These are phyloP conservation scores for Botrytis byssoidea DNA, from an alignment of 2,329 filamentous ascomycete genomes.

Conservation along the genomic window DNA sequence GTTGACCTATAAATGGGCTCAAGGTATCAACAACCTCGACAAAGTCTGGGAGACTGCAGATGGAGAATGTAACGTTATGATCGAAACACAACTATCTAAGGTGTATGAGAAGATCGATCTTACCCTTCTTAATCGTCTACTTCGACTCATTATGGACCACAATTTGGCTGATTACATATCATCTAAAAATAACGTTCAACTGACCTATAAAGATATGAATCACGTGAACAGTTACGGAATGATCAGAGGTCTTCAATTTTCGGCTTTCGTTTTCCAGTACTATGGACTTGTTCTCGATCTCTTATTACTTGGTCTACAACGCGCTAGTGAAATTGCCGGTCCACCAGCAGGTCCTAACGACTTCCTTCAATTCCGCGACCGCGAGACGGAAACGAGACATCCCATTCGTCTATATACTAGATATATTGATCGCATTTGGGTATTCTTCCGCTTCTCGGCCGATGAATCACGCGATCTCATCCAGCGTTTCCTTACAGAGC, in stretches of 20 bases:
- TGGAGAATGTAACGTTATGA: constrained; percentile 97
- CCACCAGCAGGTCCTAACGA: constrained; percentile 93
- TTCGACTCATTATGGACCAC: constrained; percentile 98
- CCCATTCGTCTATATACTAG: constrained; percentile 96
- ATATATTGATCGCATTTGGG: constrained; percentile 98
- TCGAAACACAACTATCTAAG: constrained; percentile 97
- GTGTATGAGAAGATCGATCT: constrained; percentile 99
- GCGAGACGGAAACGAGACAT: constrained; percentile 86
- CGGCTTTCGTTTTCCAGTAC: constrained; percentile 98
- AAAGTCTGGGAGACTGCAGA: constrained; percentile 93
- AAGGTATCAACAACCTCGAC: constrained; percentile 97
- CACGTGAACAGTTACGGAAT: constrained; percentile 98
- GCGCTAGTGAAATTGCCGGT: constrained; percentile 96
- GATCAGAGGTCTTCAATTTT: constrained; percentile 97
- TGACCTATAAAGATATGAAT: constrained; percentile 99
- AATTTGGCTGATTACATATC: constrained; percentile 99
- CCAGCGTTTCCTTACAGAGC: constrained; percentile 95
- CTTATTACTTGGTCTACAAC: constrained; percentile 84
- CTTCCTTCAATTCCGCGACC: constrained; percentile 94
- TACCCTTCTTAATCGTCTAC: constrained; percentile 86
- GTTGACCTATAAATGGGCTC: constrained; percentile 97
- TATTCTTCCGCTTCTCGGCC: constrained; percentile 89
- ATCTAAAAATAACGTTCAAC: constrained; percentile 97
- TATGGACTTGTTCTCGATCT: constrained; percentile 95
- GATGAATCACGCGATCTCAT: constrained; percentile 96